Evolutionary conservation across 331 rosid species (phyloP).

Genomic region (Quercus tomentella): DNA sequence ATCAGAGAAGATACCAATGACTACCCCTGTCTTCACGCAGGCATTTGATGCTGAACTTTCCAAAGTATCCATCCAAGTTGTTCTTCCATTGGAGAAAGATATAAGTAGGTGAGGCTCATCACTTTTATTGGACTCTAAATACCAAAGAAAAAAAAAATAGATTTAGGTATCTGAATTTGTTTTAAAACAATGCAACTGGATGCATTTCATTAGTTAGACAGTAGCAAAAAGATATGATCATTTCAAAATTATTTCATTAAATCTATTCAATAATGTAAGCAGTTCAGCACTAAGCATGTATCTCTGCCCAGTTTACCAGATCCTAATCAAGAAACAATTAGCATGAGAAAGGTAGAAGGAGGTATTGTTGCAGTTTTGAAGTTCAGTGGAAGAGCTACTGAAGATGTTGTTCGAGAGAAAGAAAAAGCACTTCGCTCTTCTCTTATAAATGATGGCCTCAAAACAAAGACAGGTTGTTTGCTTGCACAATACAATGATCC

Average conservation of each 20-base stretch:
- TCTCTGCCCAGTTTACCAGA: slow-evolving; percentile 61
- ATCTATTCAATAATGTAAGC: neutral
- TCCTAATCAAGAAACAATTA: slow-evolving; percentile 57
- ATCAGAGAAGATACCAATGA: slow-evolving; percentile 70
- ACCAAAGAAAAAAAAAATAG: too few relatives aligned
- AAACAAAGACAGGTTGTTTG: slow-evolving; percentile 65
- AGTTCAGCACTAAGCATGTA: neutral
- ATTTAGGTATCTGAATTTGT: neutral
- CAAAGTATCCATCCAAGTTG: slow-evolving; percentile 68
- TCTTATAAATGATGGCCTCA: slow-evolving; percentile 56
- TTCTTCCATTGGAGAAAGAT: slow-evolving; percentile 71
- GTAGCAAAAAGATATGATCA: neutral
- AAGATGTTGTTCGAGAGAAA: slow-evolving; percentile 49
- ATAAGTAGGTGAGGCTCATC: slow-evolving; percentile 31
- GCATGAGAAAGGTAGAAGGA: slow-evolving; percentile 65
- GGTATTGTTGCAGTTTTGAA: slow-evolving; percentile 63
- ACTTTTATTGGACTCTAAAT: slow-evolving; percentile 8
- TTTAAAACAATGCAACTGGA: neutral
- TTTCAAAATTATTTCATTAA: neutral
- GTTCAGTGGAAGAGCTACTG: slow-evolving; percentile 69
- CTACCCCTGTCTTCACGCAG: slow-evolving; percentile 87
- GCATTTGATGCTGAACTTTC: slow-evolving; percentile 45
- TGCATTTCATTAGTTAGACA: neutral
- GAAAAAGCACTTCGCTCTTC: slow-evolving; percentile 46
- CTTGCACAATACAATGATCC: slow-evolving; percentile 93